Percentiles rank a stretch among this genome's conserved stretches.
These are phyloP conservation scores for Penicillium sp. DNA, from an alignment of 2,329 filamentous ascomycete species.

Conservation along the genomic window DNA sequence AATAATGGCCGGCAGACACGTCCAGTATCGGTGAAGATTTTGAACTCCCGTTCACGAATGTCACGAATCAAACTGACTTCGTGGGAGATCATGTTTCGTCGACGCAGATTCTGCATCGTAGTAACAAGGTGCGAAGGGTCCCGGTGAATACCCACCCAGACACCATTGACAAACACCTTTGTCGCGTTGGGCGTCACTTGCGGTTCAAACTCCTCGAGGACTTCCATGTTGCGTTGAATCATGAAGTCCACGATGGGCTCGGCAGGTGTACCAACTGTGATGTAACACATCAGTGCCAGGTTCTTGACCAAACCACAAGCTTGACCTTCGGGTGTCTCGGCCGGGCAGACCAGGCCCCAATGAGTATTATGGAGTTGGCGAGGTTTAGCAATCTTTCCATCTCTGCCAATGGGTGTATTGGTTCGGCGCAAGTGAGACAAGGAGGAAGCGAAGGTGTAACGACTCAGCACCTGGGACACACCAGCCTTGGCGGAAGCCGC, in stretches of 20 bases:
- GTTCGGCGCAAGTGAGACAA: slow-evolving; percentile 95
- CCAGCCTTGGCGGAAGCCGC: slow-evolving; percentile 91
- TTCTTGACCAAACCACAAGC: slow-evolving; percentile 99
- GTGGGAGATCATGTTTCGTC: slow-evolving; percentile 79
- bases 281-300: slow-evolving; percentile 94
- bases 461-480: slow-evolving; percentile 96
- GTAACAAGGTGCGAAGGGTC: slow-evolving; percentile 83
- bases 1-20: slow-evolving; percentile 92
- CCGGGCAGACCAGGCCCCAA: slow-evolving; percentile 95
- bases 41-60: slow-evolving; percentile 96
- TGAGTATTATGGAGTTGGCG: slow-evolving; percentile 98
- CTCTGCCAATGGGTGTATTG: slow-evolving; percentile 95
- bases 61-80: slow-evolving; percentile 95
- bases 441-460: slow-evolving; percentile 96
- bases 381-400: slow-evolving; percentile 97
- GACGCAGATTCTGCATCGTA: slow-evolving; percentile 72
- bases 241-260: slow-evolving; percentile 93
- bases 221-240: slow-evolving; percentile 92
- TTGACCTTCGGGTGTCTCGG: slow-evolving; percentile 96
- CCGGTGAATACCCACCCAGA: slow-evolving; percentile 94
- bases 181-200: slow-evolving; percentile 84
- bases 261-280: slow-evolving; percentile 89
- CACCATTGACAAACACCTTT: slow-evolving; percentile 97
- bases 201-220: slow-evolving; percentile 92
- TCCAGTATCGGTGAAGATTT: slow-evolving; percentile 96